These are phyloP conservation scores for Cytospora piceae DNA, from an alignment of 2,329 filamentous ascomycete species.

Conservation along the genomic window DNA sequence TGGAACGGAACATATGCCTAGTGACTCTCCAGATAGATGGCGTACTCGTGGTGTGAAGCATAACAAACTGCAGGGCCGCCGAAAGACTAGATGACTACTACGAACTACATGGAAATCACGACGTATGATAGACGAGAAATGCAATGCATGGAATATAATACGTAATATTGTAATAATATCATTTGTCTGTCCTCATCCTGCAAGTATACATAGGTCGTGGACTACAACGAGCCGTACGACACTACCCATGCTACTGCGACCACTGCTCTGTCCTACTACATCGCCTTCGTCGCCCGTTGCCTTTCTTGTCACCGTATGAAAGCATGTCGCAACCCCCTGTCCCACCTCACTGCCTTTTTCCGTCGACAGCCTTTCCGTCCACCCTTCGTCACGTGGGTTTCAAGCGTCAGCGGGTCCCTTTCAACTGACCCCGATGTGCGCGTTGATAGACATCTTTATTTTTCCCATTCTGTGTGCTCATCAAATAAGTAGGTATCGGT, in stretches of 20 bases:
- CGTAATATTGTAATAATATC: conserved; percentile 24
- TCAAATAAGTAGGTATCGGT: not conserved
- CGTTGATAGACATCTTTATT: no score
- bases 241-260: not conserved
- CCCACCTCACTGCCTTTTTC: no score
- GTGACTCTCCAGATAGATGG: not conserved
- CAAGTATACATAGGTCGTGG: not conserved
- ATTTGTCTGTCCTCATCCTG: not conserved
- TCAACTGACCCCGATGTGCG: no score
- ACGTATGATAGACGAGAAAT: conserved; percentile 7
- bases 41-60: not conserved
- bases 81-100: not conserved
- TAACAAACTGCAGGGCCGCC: not conserved
- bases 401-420: no score
- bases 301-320: no score
- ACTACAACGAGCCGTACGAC: not conserved
- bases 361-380: no score
- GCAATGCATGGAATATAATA: conserved; percentile 15
- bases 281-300: no score
- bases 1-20: conserved; percentile 26
- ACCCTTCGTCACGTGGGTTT: no score
- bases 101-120: not conserved
- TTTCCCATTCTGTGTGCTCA: not conserved
- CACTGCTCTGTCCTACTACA: not conserved
- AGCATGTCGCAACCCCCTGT: no score